Base-by-base conservation (phyloP, 1,284 basidiomycete genomes). In the Pterulicium gracile region DNA sequence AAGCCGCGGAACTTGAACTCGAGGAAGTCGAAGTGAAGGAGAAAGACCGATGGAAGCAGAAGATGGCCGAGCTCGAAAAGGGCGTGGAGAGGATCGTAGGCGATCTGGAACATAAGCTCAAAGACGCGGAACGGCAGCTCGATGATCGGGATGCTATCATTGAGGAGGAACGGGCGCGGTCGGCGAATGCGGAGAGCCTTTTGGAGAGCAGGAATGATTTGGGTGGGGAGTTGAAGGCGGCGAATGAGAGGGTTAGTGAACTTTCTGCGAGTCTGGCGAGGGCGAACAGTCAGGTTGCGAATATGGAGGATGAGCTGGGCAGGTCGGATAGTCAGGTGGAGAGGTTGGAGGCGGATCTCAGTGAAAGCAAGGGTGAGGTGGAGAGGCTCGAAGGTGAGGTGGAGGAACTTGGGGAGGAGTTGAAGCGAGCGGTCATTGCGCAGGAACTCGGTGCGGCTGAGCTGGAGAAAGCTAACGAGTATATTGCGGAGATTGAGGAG, bases 1-100 rank as follows among this genome's bases (percentile, higher is more conserved):
- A 65, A 15, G 63, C 60, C 10, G 45, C 64, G 12, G 62, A 65
- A 48, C 58, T 58, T 40, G 67, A 62, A 14, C 56, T 81, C 0
- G 69, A 73, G 46, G 65, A 63, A 24, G 82, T 84, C 57, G 67
- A 60, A 44, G 60, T 67, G 4, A 65, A 67, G 44, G 83, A 86
- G 55, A 81, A 78, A 51, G 77, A 79, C 24, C 62, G 73, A 36
- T 88, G 79, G 78, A 75, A 72, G 52, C 73, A 72, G 45, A 67
- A 79, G 44, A 83, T 87, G 77, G 54, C 54, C 4, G 82, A 86
- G 49, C 77, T 85, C 13, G 78, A 86, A 58, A 65, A 65, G 44
- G 81, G 80, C 4, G 81, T 86, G 18, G 72, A 74, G 35, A 71
- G 61, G 3, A 81, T 88, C 48, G 68, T 88, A 20, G 62, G 64